A percentile compares a stretch with the other conserved stretches of the same genome.
These are phyloP conservation scores for barrel medic (Medicago truncatula) DNA, from an alignment of 306 rosid genomes.

Conservation along the genomic window MtrunA17r5.0-ANR NC_053049.1:39677001-39677500, in stretches of 20 bases:
- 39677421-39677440: neutral
- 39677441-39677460: constrained; percentile 12
- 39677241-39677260: too few relatives aligned
- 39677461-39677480: constrained; percentile 22
- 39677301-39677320: neutral
- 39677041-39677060: constrained; percentile 3
- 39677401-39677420: neutral
- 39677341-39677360: neutral
- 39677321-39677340: constrained; percentile 1
- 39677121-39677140: constrained; percentile 8
- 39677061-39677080: constrained; percentile 2
- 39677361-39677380: neutral
- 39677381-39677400: constrained; percentile 26
- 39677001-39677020: neutral
- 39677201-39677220: neutral
- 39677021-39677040: too few relatives aligned
- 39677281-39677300: neutral
- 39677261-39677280: neutral
- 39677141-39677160: constrained; percentile 31
- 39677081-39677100: constrained; percentile 17
- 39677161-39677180: constrained; percentile 4
- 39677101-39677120: constrained; percentile 21
- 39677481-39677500: constrained; percentile 18
- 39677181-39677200: neutral
- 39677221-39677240: neutral